A percentile compares a stretch with the other conserved stretches of the same genome.
phyloP scores from a whole-genome alignment of 2,329 filamentous ascomycete genomes.

The Pseudogymnoascus sp. region DNA sequence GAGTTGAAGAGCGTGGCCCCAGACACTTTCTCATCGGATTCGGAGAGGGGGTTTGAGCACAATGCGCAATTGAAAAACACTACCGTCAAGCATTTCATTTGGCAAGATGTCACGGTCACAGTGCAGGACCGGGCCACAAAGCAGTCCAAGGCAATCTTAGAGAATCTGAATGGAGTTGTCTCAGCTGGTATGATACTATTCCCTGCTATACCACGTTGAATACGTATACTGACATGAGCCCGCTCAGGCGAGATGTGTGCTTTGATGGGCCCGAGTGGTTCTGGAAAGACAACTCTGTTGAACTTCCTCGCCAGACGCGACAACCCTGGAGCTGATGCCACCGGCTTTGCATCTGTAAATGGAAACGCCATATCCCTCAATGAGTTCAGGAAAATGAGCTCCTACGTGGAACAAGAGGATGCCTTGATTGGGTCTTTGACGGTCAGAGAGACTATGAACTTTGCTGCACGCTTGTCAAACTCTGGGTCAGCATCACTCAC shows the following conservation, averaged over 20 bases:
- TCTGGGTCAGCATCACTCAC: slow-evolving; percentile 34
- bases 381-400: slow-evolving; percentile 56
- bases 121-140: slow-evolving; percentile 66
- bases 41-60: slow-evolving; percentile 8
- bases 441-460: slow-evolving; percentile 67
- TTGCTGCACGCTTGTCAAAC: slow-evolving; percentile 60
- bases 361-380: slow-evolving; percentile 47
- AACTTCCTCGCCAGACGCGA: slow-evolving; percentile 70
- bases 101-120: slow-evolving; percentile 59
- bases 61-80: slow-evolving; percentile 51
- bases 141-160: slow-evolving; percentile 54
- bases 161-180: slow-evolving; percentile 55
- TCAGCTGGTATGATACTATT: slow-evolving; percentile 44
- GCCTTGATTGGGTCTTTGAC: slow-evolving; percentile 73
- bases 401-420: slow-evolving; percentile 80
- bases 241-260: slow-evolving; percentile 63
- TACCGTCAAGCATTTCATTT: slow-evolving; percentile 58
- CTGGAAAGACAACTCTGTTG: slow-evolving; percentile 76
- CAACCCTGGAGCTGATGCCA: slow-evolving; percentile 49
- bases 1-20: neutral
- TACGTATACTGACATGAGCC: neutral
- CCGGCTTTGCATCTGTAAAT: slow-evolving; percentile 21
- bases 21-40: neutral
- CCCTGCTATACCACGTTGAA: neutral
- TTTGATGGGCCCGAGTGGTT: slow-evolving; percentile 72